Base-by-base conservation (phyloP, 768 basidiomycete genomes). In the Serpula lacrymans region DNA sequence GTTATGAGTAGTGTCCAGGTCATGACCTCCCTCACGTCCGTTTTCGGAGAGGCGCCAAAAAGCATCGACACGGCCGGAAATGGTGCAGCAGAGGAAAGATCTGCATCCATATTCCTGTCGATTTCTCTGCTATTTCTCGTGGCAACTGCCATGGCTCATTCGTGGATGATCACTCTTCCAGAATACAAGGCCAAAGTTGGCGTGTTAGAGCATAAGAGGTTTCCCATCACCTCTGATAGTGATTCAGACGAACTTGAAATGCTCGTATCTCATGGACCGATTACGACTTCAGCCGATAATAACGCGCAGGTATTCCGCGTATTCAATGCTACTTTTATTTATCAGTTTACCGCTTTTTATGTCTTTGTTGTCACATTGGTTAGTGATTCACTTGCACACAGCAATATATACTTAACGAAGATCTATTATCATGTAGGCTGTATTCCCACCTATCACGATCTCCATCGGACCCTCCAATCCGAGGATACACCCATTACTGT, bases 331-430 rank as follows among this genome's bases (percentile, higher is more conserved):
- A 91, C 91, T 52, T 48, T 71, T 5, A 50, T 68, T 6, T 84
- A 80, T 55, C 80, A 88, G 49, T 37, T 85, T 24, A 78, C 85
- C 4, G 83, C 83, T 1, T 76, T 77, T 9, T 85, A 78, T 55
- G 81, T 85, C 7, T 90, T 89, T 55, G 55, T 82, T 17, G 72
- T 85, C n/a, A 90, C 89, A 10, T 60, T 92, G 58, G 88, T 89
- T 54, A 50, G 79, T 33, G 20, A 6, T n/a, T n/a, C n/a, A n/a
- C n/a, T n/a, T n/a, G n/a, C n/a, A n/a, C 31, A 18, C 6, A 33
- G 27, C 10, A 14, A 33, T 33, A 18, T 14, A 8, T 9, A 9
- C 14, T 9, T 33, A 6, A n/a, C 8, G 16, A 8, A n/a, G 35
- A 20, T 32, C 42, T 4, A 37, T 34, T 29, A 39, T 37, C 17